Percentiles rank a stretch among this genome's conserved stretches.
These are phyloP conservation scores for Laguncularia racemosa DNA, from an alignment of 345 rosid genomes.

Conservation along the genomic window DNA sequence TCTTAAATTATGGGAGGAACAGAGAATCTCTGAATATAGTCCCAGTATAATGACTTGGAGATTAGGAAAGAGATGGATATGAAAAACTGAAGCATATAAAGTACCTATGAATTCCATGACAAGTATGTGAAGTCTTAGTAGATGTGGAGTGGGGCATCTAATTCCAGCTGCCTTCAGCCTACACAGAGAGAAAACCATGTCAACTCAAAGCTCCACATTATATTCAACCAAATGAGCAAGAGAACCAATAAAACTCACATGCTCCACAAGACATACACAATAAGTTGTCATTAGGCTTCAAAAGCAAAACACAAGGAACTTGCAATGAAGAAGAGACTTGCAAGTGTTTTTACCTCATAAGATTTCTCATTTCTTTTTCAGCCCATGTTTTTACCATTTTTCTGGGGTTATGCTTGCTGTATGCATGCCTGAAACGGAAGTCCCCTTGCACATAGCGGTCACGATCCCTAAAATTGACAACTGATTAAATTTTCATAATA, in stretches of 20 bases:
- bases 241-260: no score
- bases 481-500: no score
- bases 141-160: slow-evolving; percentile 70
- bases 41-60: no score
- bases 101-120: slow-evolving; percentile 99
- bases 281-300: background rate
- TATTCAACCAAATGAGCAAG: background rate
- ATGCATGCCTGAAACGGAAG: slow-evolving; percentile 88
- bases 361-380: slow-evolving; percentile 96
- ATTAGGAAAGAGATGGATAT: no score
- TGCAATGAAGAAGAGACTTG: background rate
- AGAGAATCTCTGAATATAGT: no score
- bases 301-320: slow-evolving; percentile 2
- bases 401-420: slow-evolving; percentile 91
- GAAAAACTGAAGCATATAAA: background rate
- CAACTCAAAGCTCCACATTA: background rate
- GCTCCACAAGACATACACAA: no score
- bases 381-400: slow-evolving; percentile 99
- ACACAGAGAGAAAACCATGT: slow-evolving; percentile 11
- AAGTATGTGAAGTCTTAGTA: slow-evolving; percentile 82
- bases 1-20: no score
- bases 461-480: slow-evolving; percentile 51
- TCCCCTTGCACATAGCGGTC: slow-evolving; percentile 98
- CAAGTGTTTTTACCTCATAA: slow-evolving; percentile 48
- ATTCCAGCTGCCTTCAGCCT: slow-evolving; percentile 93